Base-by-base conservation (phyloP, 345 rosid genomes). In the Melaleuca quinquenervia region DNA sequence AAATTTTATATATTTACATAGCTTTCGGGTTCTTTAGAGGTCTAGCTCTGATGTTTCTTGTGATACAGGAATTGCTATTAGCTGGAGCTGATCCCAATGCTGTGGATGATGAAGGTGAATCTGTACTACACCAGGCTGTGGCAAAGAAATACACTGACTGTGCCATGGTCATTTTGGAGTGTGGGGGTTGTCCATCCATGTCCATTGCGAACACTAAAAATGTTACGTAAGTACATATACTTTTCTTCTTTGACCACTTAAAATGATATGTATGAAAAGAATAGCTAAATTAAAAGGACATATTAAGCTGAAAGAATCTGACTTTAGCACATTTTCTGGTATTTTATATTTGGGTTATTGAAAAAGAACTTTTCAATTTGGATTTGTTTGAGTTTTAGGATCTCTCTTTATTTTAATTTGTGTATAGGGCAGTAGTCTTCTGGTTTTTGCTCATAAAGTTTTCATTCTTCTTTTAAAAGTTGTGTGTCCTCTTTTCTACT, bases 61-160 rank as follows among this genome's bases (percentile, higher is more conserved):
- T 86, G 56, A 87, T n/a, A 84, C 91, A 97, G 99, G 99, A 97
- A 87, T 90, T 97, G 85, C 91, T 97, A 70, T 91, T 95, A 91
- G 98, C 98, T 89, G 99, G 99, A 88, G 98, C 99, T 90, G 99
- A 96, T 90, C 98, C 99, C 82, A 97, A 97, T 90, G 99, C 96
- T 27, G 93, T 97, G 62, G 98, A 97, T 91, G 99, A 97, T 90
- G 99, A 97, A 88, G 97, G 98, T 82, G 99, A 97, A 92, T 94
- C 98, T 87, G 99, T 97, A 53, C 95, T 97, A 75, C 99, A 96
- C 86, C 91, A 95, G 87, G 99, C 99, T 84, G 90, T 95, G 86
- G 87, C 98, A 90, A 96, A 94, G 91, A 97, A 93, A 90, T 94
- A 93, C 88, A 95, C 98, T 64, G 99, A 96, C 88, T 97, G 99